Evolutionary conservation across 1,284 basidiomycete species (phyloP).

Genomic region (Retiboletus fuscus): DNA sequence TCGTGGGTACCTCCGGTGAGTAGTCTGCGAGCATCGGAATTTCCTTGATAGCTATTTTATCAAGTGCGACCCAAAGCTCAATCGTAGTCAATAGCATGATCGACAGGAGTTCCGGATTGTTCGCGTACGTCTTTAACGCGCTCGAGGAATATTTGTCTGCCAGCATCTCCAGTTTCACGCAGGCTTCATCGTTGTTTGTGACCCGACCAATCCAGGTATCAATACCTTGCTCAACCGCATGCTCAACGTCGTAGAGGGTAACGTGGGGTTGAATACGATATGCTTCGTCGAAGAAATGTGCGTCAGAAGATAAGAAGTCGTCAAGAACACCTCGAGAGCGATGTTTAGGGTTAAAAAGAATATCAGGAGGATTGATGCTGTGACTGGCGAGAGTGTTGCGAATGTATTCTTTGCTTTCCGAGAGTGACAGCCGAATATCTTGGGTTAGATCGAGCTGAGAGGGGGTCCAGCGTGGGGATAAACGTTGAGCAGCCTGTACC

Average conservation of each 20-base stretch:
- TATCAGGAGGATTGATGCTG: neutral
- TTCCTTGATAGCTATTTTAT: slow-evolving; percentile 50
- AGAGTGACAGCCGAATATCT: slow-evolving; percentile 50
- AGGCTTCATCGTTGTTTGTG: slow-evolving; percentile 28
- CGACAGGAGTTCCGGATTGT: slow-evolving; percentile 57
- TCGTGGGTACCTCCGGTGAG: slow-evolving; percentile 56
- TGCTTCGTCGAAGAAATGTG: slow-evolving; percentile 31
- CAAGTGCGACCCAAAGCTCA: slow-evolving; percentile 59
- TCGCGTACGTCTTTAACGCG: slow-evolving; percentile 46
- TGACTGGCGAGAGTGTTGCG: slow-evolving; percentile 22
- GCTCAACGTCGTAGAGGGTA: slow-evolving; percentile 53
- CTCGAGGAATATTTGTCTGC: slow-evolving; percentile 46
- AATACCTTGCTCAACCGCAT: slow-evolving; percentile 44
- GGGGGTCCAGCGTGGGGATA: slow-evolving; percentile 45
- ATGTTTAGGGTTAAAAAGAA: slow-evolving; percentile 32
- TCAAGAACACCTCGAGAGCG: slow-evolving; percentile 33
- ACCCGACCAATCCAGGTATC: slow-evolving; percentile 48
- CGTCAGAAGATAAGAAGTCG: slow-evolving; percentile 38
- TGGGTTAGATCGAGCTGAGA: slow-evolving; percentile 39
- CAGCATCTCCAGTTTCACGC: slow-evolving; percentile 39
- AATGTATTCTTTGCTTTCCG: slow-evolving; percentile 45
- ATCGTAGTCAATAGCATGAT: slow-evolving; percentile 58
- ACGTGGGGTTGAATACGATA: slow-evolving; percentile 34
- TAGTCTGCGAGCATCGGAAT: slow-evolving; percentile 56
- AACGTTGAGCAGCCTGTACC: slow-evolving; percentile 31